These are phyloP conservation scores for Termitomyces sp. DNA, from an alignment of 768 basidiomycete species.

Conservation along the genomic window DNA sequence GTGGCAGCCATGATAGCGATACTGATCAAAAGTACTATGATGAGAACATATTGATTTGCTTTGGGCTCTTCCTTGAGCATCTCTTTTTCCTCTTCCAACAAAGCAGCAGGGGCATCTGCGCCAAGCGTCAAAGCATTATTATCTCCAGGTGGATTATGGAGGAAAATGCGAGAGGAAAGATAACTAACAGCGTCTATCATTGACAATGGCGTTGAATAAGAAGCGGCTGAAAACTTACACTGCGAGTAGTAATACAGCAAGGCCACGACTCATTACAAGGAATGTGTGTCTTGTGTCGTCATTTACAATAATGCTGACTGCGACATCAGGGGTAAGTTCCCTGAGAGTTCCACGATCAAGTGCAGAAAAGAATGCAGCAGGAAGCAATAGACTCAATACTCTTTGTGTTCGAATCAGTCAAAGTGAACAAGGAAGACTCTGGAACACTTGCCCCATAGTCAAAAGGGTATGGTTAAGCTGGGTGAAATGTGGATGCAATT, in stretches of 20 bases:
- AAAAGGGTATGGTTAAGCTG: constrained; percentile 67
- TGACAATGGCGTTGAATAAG: background rate
- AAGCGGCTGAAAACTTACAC: constrained; percentile 36
- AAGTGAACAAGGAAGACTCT: background rate
- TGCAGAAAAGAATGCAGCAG: constrained; percentile 64
- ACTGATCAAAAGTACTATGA: constrained; percentile 42
- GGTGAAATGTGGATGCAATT: constrained; percentile 58
- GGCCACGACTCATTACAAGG: constrained; percentile 58
- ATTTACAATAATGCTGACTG: constrained; percentile 24
- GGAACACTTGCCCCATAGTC: constrained; percentile 50
- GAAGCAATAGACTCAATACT: constrained; percentile 56
- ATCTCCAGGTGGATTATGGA: constrained; percentile 66
- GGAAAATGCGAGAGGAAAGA: constrained; percentile 58
- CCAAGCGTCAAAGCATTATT: constrained; percentile 35
- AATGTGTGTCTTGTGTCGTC: constrained; percentile 41
- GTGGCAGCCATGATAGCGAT: constrained; percentile 63
- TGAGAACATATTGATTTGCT: constrained; percentile 59
- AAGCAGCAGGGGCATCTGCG: constrained; percentile 38
- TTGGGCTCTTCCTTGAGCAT: constrained; percentile 40
- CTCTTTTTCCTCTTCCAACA: constrained; percentile 32
- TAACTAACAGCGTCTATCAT: constrained; percentile 35
- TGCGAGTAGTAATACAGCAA: constrained; percentile 55
- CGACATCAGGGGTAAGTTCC: constrained; percentile 11
- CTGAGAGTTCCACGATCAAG: constrained; percentile 29
- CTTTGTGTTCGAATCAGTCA: constrained; percentile 23